Base-by-base conservation (phyloP, 352 stramenopile genomes). In the Phytophthora ramorum region DNA sequence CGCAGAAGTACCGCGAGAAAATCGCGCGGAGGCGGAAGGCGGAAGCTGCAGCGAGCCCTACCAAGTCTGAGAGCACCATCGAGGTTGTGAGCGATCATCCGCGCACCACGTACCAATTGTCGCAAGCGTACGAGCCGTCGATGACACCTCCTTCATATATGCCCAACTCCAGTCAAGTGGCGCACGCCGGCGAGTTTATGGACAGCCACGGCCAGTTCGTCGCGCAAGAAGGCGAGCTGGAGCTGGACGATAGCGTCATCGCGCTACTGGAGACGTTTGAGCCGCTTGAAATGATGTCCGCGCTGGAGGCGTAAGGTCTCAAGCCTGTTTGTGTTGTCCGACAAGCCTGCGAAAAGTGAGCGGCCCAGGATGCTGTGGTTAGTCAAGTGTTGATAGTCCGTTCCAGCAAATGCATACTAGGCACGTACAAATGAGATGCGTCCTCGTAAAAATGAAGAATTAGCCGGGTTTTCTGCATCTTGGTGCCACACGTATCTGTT, bases 1-100 rank as follows among this genome's bases (percentile, higher is more conserved):
- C 75, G 32, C 75, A 83, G 46, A 83, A 83, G 49, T 81, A 79
- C 46, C 72, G 75, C 34, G 73, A 83, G 50, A 83, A 83, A 50
- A 79, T 87, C 46, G 74, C 72, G 22, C 69, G 78, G 12, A 79
- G 78, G 26, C 57, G 71, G 59, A 74, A 74, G 35, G 60, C 66
- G 3, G 66, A 74, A 57, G 59, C 66, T 20, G 44, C 66, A 16
- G 48, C 66, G 20, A 69, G 66, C 22, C 59, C 59, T 16, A 72
- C 58, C 19, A 74, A 62, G 38, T 48, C 54, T 13, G 53, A 63
- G 19, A 62, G 14, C n/a, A 47, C 55, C 48, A 35, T 67, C 38
- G 20, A 66, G 32, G 53, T 61, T 24, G 40, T 30, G 48, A 66
- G 47, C 47, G 58, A 66, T 16, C 50, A 67, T 22, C 57, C 57